These are phyloP conservation scores for Tolypocladium tundrense DNA, from an alignment of 2,329 filamentous ascomycete genomes.

Conservation along the genomic window DNA sequence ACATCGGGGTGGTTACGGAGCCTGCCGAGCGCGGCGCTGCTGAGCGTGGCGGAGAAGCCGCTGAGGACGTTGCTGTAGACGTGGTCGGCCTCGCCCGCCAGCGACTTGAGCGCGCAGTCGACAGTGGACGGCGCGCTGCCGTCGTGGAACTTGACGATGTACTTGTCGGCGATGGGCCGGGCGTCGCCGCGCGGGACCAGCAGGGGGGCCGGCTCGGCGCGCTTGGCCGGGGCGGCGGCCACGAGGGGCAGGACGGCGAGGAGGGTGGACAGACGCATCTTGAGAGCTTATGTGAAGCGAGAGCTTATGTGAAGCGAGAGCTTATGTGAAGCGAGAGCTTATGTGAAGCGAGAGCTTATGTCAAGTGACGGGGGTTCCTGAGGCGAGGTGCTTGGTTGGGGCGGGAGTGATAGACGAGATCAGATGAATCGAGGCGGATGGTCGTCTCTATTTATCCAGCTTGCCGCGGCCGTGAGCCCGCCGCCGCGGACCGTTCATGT, in stretches of 20 bases:
- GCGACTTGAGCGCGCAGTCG: not conserved
- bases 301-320: not conserved
- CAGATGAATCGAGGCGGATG: not conserved
- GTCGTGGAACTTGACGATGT: not conserved
- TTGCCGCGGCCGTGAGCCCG: not conserved
- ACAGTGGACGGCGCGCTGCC: not conserved
- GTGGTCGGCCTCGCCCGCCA: not conserved
- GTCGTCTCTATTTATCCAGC: not conserved
- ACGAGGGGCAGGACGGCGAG: not conserved
- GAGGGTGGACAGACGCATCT: not conserved
- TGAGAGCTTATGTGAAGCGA: not conserved
- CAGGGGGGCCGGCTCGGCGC: not conserved
- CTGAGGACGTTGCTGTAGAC: conserved; percentile 2
- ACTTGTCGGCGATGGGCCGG: not conserved
- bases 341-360: not conserved
- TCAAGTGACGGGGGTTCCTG: not conserved
- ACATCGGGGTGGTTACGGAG: conserved; percentile 8
- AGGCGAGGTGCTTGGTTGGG: not conserved
- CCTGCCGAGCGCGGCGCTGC: conserved; percentile 5
- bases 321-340: not conserved
- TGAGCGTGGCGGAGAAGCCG: conserved; percentile 10
- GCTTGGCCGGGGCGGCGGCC: not conserved
- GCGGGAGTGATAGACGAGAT: not conserved
- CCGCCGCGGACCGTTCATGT: not conserved
- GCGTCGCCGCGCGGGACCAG: not conserved